Evolutionary conservation across 441 rosid genomes (phyloP), one percentile per base, ranked within the genome.

Genomic region (Populus trichocarpa): DNA sequence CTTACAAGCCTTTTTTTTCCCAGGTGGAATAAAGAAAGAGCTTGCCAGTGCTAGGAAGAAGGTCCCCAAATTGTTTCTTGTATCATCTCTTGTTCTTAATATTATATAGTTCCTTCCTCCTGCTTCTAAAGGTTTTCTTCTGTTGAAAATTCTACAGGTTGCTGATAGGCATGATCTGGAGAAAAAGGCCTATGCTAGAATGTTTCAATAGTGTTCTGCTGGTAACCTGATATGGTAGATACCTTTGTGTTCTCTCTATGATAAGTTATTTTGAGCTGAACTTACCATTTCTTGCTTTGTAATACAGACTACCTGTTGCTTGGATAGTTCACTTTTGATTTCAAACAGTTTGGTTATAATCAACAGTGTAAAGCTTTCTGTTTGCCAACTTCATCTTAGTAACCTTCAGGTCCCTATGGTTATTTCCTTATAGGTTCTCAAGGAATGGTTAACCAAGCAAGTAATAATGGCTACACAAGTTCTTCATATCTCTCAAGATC

Each of bases 11-110:
- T 40, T 40, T 42, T 61, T 40, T 53, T 35, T 28, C 67, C 59
- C 83, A 84, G 87, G 80, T 25, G 87, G 82, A 77, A 84, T 86
- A 75, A 83, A 81, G 80, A 86, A 83, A 76, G 89, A 84, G 83
- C 83, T 86, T 64, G 83, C 84, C 32, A 80, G 79, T 74, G 86
- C 89, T 23, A 81, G 77, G 75, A 86, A 86, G 82, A 86, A 81
- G 87, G 87, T 81, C 10, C 22, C 68, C 71, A 11, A 59, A 10
- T 9, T 11, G 10, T 22, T 20, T 68, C 46, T 30, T 36, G 9
- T 75, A 13, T 23, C 42, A 46, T 14, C 23, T 25, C 14, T 68
- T 68, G 20, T 63, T 30, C 14, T 57, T 5, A 18, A 42, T 69
- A 35, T 3, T 22, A 66, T 42, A 12, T 16, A 3, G 7, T 32